These are phyloP conservation scores for Pseudocercospora eumusae DNA, from an alignment of 2,329 filamentous ascomycete genomes.

Conservation along the genomic window DNA sequence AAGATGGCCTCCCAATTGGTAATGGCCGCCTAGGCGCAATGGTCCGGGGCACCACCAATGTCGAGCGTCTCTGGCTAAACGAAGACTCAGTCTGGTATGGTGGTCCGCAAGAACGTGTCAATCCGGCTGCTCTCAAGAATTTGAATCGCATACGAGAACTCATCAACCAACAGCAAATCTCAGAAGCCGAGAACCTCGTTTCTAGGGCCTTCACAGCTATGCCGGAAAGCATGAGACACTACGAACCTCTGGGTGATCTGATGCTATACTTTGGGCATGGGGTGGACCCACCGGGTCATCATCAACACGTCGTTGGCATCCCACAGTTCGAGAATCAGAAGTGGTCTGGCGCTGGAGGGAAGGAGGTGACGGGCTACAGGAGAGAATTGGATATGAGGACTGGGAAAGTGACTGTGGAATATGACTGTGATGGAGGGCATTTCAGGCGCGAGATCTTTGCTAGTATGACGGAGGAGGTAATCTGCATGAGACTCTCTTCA, in stretches of 20 bases:
- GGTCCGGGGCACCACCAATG: slow-evolving; percentile 12
- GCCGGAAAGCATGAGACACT: slow-evolving; percentile 9
- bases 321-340: slow-evolving; percentile 7
- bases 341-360: not conserved
- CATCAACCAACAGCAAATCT: slow-evolving; percentile 5
- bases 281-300: slow-evolving; percentile 2
- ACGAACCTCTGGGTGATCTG: slow-evolving; percentile 4
- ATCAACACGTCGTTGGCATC: slow-evolving; percentile 4
- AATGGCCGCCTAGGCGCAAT: slow-evolving; percentile 20
- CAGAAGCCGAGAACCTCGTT: slow-evolving; percentile 7
- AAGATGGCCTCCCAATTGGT: slow-evolving; percentile 20
- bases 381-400: slow-evolving; percentile 2
- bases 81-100: slow-evolving; percentile 23
- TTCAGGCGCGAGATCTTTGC: not conserved
- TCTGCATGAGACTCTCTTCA: slow-evolving; percentile 3
- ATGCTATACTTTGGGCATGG: slow-evolving; percentile 8
- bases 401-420: not conserved
- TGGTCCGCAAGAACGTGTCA: slow-evolving; percentile 14
- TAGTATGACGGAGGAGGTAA: slow-evolving; percentile 5
- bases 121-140: slow-evolving; percentile 13
- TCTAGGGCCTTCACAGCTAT: slow-evolving; percentile 7
- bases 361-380: not conserved
- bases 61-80: slow-evolving; percentile 17
- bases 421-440: not conserved
- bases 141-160: slow-evolving; percentile 8